A percentile compares a stretch with the other conserved stretches of the same genome.
phyloP scores from a whole-genome alignment of 75 land plant species.

The Cryptomeria japonica region DNA sequence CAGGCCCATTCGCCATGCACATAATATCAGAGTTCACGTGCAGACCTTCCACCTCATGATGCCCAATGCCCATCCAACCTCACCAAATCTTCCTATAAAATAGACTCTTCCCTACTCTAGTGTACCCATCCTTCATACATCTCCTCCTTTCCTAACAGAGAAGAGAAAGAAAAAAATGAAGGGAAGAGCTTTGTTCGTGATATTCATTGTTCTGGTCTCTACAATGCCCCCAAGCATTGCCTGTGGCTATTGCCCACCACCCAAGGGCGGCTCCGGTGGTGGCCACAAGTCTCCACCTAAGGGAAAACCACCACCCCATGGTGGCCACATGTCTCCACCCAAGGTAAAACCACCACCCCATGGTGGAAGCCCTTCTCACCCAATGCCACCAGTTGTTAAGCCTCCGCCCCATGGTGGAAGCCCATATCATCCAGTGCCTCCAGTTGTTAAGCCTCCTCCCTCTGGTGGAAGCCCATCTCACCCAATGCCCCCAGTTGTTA shows the following conservation, averaged over 20 bases:
- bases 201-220: conserved; percentile 33
- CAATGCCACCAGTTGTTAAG: neutral
- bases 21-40: neutral
- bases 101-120: neutral
- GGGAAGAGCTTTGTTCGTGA: conserved; percentile 13
- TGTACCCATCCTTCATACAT: neutral
- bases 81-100: neutral
- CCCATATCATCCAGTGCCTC: neutral
- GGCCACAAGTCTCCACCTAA: neutral
- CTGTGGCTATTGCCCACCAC: conserved; percentile 26
- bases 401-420: neutral
- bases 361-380: neutral
- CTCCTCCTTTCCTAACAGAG: neutral
- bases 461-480: neutral
- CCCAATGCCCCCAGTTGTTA: neutral
- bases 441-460: neutral
- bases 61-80: neutral
- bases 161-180: no score
- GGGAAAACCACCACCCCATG: neutral
- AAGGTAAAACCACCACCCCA: neutral
- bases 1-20: neutral
- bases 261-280: neutral
- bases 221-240: conserved; percentile 33
- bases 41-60: neutral
- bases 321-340: neutral